Evolutionary conservation across 2,329 filamentous ascomycete species (phyloP), one percentile per base, ranked within the genome.

Genomic region (Lecanicillium sp.): DNA sequence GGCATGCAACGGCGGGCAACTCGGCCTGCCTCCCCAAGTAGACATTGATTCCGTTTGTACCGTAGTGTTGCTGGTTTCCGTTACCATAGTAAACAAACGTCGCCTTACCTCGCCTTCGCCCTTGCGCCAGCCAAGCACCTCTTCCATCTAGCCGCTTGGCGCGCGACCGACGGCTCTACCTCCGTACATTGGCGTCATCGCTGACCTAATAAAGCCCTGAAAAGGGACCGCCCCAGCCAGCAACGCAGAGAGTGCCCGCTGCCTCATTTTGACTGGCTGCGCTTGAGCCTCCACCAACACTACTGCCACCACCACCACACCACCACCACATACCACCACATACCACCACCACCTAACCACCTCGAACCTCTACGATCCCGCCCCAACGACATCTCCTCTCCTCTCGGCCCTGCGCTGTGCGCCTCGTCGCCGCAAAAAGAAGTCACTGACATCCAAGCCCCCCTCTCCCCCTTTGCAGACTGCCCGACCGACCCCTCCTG

Each of bases 161-260:
- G 22, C 11, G 22, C 22, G 11, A 11, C 22, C 22, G 11, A 6
- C 11, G 22, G 22, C 22, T 11, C 40, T 48, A 53, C 52, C 52
- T n/a, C n/a, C n/a, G n/a, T n/a, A n/a, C n/a, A 52, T 55, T 54
- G 56, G 49, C 57, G 57, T 60, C 55, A 60, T 59, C 52, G 55
- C 58, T 61, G 59, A 60, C 59, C 56, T 60, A 60, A 59, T 37
- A 37, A 27, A 20, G 11, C 54, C 56, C 54, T 56, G 50, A 54
- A 41, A 48, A 55, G 48, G 29, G 12, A 30, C 12, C 29, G 29
- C 29, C 11, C 12, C 14, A 15, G 29, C 29, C 25, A 13, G 8
- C 25, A 27, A 27, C 25, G 25, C 8, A 8, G 25, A 30, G n/a
- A n/a, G 29, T 15, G 6, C 14, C 12, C 29, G n/a, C 8, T 30